A percentile compares a stretch with the other conserved stretches of the same genome.
Evolutionary conservation across 768 basidiomycete genomes (phyloP).

Genomic region (Dendrothele bispora): DNA sequence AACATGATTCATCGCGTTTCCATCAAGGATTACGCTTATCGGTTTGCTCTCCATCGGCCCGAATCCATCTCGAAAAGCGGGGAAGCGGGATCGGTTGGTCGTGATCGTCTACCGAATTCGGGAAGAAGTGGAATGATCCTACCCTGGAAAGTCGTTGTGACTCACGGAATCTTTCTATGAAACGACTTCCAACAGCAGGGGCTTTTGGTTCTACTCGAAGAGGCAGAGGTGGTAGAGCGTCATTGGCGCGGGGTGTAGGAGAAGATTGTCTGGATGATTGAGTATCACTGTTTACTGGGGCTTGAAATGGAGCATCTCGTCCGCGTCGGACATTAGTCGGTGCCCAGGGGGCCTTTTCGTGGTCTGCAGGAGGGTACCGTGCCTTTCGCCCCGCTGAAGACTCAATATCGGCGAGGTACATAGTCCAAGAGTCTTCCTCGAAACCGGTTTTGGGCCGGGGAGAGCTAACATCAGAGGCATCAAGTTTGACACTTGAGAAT

Average conservation of each 20-base stretch:
- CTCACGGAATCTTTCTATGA: conserved; percentile 40
- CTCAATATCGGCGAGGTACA: conserved; percentile 8
- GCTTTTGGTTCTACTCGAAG: conserved; percentile 28
- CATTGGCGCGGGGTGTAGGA: conserved; percentile 17
- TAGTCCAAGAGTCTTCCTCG: conserved; percentile 29
- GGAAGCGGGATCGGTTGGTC: conserved; percentile 60
- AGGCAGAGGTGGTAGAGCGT: conserved; percentile 29
- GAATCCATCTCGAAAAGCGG: conserved; percentile 51
- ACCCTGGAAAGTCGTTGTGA: conserved; percentile 31
- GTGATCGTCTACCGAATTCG: conserved; percentile 40
- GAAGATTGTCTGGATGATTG: conserved; percentile 13
- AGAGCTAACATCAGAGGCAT: conserved; percentile 5
- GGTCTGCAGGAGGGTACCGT: conserved; percentile 19
- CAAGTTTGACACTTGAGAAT: conserved; percentile 5
- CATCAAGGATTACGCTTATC: conserved; percentile 24
- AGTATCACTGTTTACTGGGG: conserved; percentile 18
- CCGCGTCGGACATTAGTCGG: conserved; percentile 48
- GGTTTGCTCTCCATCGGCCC: conserved; percentile 45
- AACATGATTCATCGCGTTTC: too few relatives aligned
- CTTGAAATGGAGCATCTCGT: conserved; percentile 52
- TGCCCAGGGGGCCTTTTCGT: conserved; percentile 50
- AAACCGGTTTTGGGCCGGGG: conserved; percentile 3
- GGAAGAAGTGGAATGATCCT: conserved; percentile 37
- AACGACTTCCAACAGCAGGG: conserved; percentile 32
- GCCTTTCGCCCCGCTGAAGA: conserved; percentile 5